Base-by-base conservation (phyloP, 2,329 filamentous ascomycete species). In the Aspergillus calidoustus region DNA sequence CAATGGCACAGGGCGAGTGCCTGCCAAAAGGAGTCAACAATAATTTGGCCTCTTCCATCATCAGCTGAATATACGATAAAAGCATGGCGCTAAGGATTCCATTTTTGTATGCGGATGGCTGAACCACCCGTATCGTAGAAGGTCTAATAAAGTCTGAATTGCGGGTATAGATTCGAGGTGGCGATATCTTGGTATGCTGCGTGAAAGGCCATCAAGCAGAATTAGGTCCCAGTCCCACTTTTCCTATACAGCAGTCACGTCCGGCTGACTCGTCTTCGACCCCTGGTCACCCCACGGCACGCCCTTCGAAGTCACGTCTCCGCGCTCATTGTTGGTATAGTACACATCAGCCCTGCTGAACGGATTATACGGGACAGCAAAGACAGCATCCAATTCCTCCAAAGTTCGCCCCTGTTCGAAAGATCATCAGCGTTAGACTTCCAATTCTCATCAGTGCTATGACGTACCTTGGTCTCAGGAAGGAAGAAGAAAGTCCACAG, bases 341-440 rank as follows among this genome's bases (percentile, higher is more conserved):
- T 52, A 52, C 15, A 3, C 19, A 9, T 41, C 30, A 17, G 51
- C 23, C 38, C 17, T n/a, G 2, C 51, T 22, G 17, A 54, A 54
- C n/a, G 51, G 51, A 25, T 54, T 54, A 28, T 43, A 54, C 7
- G 51, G 34, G 9, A 43, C 22, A 4, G 51, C 34, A 13, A 54
- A 54, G 23, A 54, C 38, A n/a, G 34, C 38, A 54, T 54, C 51
- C 22, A 44, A 9, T 7, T 54, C n/a, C 23, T 54, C 51, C 13
- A 54, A 15, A 4, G 51, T 43, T 5, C 51, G 38, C 6, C 51
- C 51, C 51, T 54, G 11, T 28, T 25, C 2, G n/a, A 4, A 13
- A 17, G 23, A 30, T 8, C 2, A n/a, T 28, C 7, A 19, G 23
- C 28, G 19, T 11, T 50, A 28, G 6, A 22, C 5, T 13, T 3